Conservation (phyloP, 2,329 filamentous ascomycete genomes). For the Apiospora koreana region DNA sequence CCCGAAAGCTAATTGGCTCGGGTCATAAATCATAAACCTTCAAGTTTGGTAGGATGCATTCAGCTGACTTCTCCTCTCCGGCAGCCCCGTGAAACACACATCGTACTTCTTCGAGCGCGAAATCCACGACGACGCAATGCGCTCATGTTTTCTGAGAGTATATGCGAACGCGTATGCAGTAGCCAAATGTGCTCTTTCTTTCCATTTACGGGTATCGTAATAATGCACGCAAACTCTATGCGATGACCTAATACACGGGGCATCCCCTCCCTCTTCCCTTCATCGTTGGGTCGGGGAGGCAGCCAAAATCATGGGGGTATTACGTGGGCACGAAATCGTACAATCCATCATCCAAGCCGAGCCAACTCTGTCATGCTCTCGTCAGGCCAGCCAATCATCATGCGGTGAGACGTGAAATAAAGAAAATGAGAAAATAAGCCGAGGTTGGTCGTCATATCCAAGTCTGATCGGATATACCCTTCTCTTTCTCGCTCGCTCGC, state of each 20-base stretch:
- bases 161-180: background rate
- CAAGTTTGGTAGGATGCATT: background rate
- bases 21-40: background rate
- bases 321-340: constrained; percentile 6
- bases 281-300: background rate
- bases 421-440: background rate
- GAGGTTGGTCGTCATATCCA: background rate
- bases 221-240: constrained; percentile 5
- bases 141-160: background rate
- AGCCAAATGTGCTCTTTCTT: constrained; percentile 2
- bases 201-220: constrained; percentile 8
- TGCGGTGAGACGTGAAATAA: background rate
- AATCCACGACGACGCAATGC: background rate
- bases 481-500: background rate
- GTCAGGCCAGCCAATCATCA: background rate
- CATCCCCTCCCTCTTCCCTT: background rate
- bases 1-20: background rate
- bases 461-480: background rate
- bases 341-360: background rate
- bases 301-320: background rate
- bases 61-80: background rate
- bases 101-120: background rate
- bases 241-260: background rate
- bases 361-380: background rate
- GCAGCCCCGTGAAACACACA: background rate